Percentiles rank a stretch among this genome's conserved stretches.
These are phyloP conservation scores for Aspergillus sparsus DNA, from an alignment of 495 filamentous ascomycete species.

Conservation along the genomic window DNA sequence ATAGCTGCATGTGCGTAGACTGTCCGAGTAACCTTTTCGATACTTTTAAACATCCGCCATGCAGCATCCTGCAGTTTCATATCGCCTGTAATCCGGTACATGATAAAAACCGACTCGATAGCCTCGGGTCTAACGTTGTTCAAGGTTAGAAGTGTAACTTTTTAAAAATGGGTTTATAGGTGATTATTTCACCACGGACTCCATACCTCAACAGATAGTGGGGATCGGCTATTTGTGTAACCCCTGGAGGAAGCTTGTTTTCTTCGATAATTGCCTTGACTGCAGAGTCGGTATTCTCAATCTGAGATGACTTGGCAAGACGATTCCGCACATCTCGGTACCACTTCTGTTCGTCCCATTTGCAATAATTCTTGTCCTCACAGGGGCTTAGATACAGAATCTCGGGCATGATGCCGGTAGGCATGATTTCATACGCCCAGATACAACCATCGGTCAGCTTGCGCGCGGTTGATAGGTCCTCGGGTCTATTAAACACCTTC, in stretches of 20 bases:
- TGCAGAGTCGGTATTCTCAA: slow-evolving; percentile 35
- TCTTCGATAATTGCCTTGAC: slow-evolving; percentile 43
- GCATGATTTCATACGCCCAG: slow-evolving; percentile 59
- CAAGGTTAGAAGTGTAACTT: slow-evolving; percentile 1
- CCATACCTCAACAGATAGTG: slow-evolving; percentile 67
- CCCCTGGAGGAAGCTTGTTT: slow-evolving; percentile 56
- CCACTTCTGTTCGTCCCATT: slow-evolving; percentile 59
- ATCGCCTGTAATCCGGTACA: slow-evolving; percentile 75
- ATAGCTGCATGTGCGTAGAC: slow-evolving; percentile 61
- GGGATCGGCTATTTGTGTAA: slow-evolving; percentile 57
- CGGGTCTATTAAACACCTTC: slow-evolving; percentile 56
- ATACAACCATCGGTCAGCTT: slow-evolving; percentile 60
- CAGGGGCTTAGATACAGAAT: slow-evolving; percentile 56
- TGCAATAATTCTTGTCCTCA: slow-evolving; percentile 43
- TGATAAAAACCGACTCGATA: slow-evolving; percentile 71
- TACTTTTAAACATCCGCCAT: slow-evolving; percentile 74
- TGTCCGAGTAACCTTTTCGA: slow-evolving; percentile 61
- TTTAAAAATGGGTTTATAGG: not conserved
- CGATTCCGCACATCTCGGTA: slow-evolving; percentile 36
- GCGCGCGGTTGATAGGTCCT: slow-evolving; percentile 56
- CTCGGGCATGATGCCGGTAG: slow-evolving; percentile 64
- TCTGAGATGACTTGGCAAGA: slow-evolving; percentile 20
- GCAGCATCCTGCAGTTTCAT: slow-evolving; percentile 64
- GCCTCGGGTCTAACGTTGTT: slow-evolving; percentile 57
- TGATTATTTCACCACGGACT: not conserved